phyloP scores from a whole-genome alignment of 495 filamentous ascomycete species.

The Penicillium bialowiezense region DNA sequence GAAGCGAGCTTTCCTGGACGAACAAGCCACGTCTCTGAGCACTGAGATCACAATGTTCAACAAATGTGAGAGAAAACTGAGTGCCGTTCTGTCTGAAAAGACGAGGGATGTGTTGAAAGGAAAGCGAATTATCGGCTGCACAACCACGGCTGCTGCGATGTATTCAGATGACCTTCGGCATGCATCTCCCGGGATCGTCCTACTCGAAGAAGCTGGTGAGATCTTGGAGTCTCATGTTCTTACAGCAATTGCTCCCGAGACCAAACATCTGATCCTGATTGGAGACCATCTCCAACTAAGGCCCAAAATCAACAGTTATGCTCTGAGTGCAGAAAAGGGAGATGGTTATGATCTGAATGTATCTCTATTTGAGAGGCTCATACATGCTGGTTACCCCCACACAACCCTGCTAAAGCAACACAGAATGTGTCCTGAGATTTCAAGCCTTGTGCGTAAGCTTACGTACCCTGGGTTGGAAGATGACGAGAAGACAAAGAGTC shows the following conservation, averaged over 20 bases:
- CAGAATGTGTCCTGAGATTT: slow-evolving; percentile 71
- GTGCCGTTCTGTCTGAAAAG: slow-evolving; percentile 41
- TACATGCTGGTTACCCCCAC: slow-evolving; percentile 52
- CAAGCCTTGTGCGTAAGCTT: slow-evolving; percentile 53
- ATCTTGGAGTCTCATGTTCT: slow-evolving; percentile 72
- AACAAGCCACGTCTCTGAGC: slow-evolving; percentile 42
- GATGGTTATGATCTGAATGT: slow-evolving; percentile 67
- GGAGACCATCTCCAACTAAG: slow-evolving; percentile 78
- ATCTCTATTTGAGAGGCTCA: slow-evolving; percentile 71
- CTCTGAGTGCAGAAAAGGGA: slow-evolving; percentile 62
- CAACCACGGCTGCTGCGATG: slow-evolving; percentile 72
- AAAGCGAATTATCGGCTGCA: slow-evolving; percentile 70
- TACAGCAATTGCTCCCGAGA: slow-evolving; percentile 55
- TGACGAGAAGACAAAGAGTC: slow-evolving; percentile 46
- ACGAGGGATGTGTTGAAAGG: slow-evolving; percentile 42
- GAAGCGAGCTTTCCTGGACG: slow-evolving; percentile 46
- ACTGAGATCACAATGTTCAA: slow-evolving; percentile 40
- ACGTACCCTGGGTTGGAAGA: slow-evolving; percentile 67
- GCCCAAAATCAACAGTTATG: slow-evolving; percentile 66
- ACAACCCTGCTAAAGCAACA: slow-evolving; percentile 61
- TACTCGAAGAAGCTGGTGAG: slow-evolving; percentile 80
- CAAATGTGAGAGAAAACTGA: slow-evolving; percentile 35
- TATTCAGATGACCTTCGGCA: slow-evolving; percentile 51
- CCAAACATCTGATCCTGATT: slow-evolving; percentile 69
- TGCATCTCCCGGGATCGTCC: slow-evolving; percentile 22